Percentiles rank a stretch among this genome's conserved stretches.
Evolutionary conservation across 1,284 basidiomycete species (phyloP).

Genomic region (Cryptococcus depauperatus): DNA sequence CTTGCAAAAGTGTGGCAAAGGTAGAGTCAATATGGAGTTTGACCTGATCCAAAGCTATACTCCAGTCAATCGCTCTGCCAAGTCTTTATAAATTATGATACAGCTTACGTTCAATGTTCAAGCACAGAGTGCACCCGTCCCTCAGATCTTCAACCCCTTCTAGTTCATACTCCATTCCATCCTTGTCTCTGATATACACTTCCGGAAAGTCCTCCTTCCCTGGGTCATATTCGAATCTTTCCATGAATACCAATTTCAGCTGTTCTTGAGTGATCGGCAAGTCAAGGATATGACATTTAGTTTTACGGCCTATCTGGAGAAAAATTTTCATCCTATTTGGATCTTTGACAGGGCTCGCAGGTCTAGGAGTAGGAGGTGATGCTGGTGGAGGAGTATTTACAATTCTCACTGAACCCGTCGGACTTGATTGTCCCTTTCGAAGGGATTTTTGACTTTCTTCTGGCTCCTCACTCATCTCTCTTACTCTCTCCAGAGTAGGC

Average conservation of each 20-base stretch:
- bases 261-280: conserved; percentile 49
- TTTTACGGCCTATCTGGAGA: conserved; percentile 82
- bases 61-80: neutral
- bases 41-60: conserved; percentile 89
- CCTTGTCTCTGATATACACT: conserved; percentile 88
- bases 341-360: conserved; percentile 3
- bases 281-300: conserved; percentile 76
- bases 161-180: conserved; percentile 88
- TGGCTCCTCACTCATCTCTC: neutral
- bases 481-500: neutral
- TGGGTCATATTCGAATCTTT: conserved; percentile 90
- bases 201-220: conserved; percentile 89
- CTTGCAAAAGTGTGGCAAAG: conserved; percentile 74
- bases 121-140: conserved; percentile 74
- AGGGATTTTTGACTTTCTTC: neutral
- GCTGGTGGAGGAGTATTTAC: conserved; percentile 22
- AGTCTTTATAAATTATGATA: neutral
- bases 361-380: conserved; percentile 17
- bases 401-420: conserved; percentile 16
- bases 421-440: neutral
- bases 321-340: conserved; percentile 59
- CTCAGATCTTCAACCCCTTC: conserved; percentile 92
- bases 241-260: conserved; percentile 68
- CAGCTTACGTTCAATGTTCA: conserved; percentile 90
- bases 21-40: conserved; percentile 94